Evolutionary conservation across 495 filamentous ascomycete species (phyloP), one percentile per base, ranked within the genome.

Genomic region (Aspergillus conjunctus): DNA sequence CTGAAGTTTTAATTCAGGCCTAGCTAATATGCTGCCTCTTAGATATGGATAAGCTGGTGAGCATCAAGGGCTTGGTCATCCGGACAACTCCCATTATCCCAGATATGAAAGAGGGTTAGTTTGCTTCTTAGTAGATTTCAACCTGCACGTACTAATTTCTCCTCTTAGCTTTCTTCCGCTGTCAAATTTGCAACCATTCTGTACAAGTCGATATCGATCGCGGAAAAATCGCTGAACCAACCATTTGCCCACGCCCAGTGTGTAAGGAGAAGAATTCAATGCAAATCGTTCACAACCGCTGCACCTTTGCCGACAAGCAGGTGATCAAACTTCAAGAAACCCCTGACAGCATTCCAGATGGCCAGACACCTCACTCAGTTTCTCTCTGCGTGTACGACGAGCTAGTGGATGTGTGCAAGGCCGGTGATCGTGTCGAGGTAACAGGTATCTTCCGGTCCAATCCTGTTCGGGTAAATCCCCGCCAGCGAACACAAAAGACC

Each of bases 311-410:
- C 51, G 94, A 99, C 69, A 99, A 98, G 76, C 94, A 99, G 67
- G 92, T 98, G 58, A 96, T 99, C 80, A 98, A 98, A 75, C 82
- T 99, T 32, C 94, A 99, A 72, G 94, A 99, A 73, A 99, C 94
- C 0, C 94, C 94, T 8, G 94, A 99, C 71, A 90, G 82, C 49
- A 87, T 98, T 45, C 94, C 94, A 12, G 90, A 96, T 60, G 94
- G 94, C 26, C 94, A 99, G 74, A 81, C 94, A 20, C 94, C 94
- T n/a, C 94, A 99, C 74, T 97, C 95, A 0, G 94, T 99, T 17
- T 96, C 92, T 4, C 83, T 99, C 32, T 98, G 93, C 71, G 92
- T 91, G 31, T 97, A 98, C 65, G 93, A 97, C 70, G 95, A 98
- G 77, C 78, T 98, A 49, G 96, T 98, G 8, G 94, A 99, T 76